A percentile compares a stretch with the other conserved stretches of the same genome.
phyloP scores from a whole-genome alignment of 176 grass and related monocot genomes.

The Oryza rufipogon region DNA sequence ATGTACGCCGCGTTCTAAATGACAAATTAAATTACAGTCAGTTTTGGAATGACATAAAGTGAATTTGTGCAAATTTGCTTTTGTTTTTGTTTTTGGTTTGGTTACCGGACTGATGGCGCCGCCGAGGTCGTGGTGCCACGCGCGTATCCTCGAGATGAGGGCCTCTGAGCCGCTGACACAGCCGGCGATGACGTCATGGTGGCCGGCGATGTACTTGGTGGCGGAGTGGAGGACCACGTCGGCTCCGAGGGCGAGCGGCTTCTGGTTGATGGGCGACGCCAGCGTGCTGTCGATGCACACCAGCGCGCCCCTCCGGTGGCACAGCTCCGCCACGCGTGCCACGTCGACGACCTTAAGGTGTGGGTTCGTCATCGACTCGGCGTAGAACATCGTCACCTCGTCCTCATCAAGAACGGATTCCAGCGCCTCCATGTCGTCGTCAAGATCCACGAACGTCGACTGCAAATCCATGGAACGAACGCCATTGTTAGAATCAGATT shows the following conservation, averaged over 20 bases:
- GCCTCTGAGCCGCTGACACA: constrained; percentile 66
- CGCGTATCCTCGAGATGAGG: constrained; percentile 59
- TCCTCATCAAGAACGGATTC: constrained; percentile 54
- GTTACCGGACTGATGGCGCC: constrained; percentile 77
- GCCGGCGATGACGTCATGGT: constrained; percentile 76
- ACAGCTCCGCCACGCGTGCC: constrained; percentile 30
- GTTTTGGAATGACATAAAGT: too few relatives aligned
- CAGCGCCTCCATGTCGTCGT: constrained; percentile 55
- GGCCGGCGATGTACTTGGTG: constrained; percentile 67
- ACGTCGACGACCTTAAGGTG: constrained; percentile 61
- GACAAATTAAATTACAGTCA: too few relatives aligned
- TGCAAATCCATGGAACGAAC: constrained; percentile 27
- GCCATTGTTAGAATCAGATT: constrained; percentile 16
- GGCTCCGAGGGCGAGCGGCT: constrained; percentile 60
- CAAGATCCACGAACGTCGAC: constrained; percentile 70
- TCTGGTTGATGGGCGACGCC: constrained; percentile 71
- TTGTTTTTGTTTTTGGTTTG: not conserved
- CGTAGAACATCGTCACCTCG: constrained; percentile 59
- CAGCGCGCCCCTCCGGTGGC: constrained; percentile 52
- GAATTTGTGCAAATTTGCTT: too few relatives aligned
- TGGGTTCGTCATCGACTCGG: constrained; percentile 64
- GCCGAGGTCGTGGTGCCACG: constrained; percentile 76
- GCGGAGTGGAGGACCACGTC: constrained; percentile 71
- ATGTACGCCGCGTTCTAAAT: constrained; percentile 60
- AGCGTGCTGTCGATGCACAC: constrained; percentile 74